phyloP scores from a whole-genome alignment of 2,329 filamentous ascomycete genomes.

The Hymenoscyphus scutula region DNA sequence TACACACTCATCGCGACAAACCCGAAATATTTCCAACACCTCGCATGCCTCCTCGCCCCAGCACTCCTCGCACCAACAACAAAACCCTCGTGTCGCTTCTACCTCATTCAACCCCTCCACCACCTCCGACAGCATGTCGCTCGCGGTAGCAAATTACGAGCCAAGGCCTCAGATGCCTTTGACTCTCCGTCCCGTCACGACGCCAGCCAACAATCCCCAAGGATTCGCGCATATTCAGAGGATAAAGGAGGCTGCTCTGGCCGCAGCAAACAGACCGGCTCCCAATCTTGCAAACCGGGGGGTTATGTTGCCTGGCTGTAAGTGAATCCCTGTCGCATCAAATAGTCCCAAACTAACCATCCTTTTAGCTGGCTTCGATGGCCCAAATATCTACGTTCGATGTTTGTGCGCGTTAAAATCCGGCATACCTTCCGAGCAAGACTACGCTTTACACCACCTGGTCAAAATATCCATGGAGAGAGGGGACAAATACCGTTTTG shows the following conservation, averaged over 20 bases:
- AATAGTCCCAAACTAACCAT: slow-evolving; percentile 21
- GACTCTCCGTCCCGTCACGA: slow-evolving; percentile 69
- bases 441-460: slow-evolving; percentile 89
- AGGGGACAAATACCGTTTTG: slow-evolving; percentile 93
- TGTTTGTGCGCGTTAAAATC: slow-evolving; percentile 83
- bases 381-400: slow-evolving; percentile 87
- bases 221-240: slow-evolving; percentile 62
- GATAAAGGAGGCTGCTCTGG: slow-evolving; percentile 37
- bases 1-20: slow-evolving; percentile 61
- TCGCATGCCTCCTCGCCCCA: slow-evolving; percentile 32
- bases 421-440: slow-evolving; percentile 74
- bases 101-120: slow-evolving; percentile 51
- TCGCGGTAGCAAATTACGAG: slow-evolving; percentile 66
- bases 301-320: slow-evolving; percentile 63
- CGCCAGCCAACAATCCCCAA: slow-evolving; percentile 69
- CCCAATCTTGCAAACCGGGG: slow-evolving; percentile 44
- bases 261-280: slow-evolving; percentile 39
- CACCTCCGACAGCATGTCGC: slow-evolving; percentile 55
- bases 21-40: slow-evolving; percentile 49
- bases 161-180: slow-evolving; percentile 61
- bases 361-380: slow-evolving; percentile 56
- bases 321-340: slow-evolving; percentile 37
- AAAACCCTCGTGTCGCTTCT: slow-evolving; percentile 38
- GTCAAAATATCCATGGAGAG: slow-evolving; percentile 95
- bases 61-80: slow-evolving; percentile 29